These are phyloP conservation scores for Thermomyces lanuginosus DNA, from an alignment of 2,329 filamentous ascomycete species.

Conservation along the genomic window DNA sequence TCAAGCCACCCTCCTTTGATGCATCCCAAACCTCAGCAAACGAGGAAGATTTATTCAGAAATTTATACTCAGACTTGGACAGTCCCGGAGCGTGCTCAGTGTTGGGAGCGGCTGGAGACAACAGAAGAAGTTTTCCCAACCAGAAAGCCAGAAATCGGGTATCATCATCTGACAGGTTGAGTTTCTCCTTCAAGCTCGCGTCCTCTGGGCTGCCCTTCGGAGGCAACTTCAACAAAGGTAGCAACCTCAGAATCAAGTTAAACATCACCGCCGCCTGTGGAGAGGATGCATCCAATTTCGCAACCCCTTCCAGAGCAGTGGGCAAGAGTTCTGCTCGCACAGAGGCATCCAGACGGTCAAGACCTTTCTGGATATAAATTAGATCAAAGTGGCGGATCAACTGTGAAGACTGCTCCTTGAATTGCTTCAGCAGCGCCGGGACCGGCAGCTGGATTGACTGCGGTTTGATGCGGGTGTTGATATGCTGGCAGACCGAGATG, in stretches of 20 bases:
- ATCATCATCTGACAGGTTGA: conserved; percentile 56
- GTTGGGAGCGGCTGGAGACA: conserved; percentile 35
- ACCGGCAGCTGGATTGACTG: conserved; percentile 64
- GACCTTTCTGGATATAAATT: conserved; percentile 73
- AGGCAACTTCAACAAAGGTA: conserved; percentile 52
- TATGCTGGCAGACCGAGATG: conserved; percentile 53
- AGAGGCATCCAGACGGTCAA: conserved; percentile 41
- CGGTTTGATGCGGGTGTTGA: conserved; percentile 48
- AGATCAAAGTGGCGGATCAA: conserved; percentile 80
- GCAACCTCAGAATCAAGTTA: conserved; percentile 61
- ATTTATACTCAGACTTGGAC: conserved; percentile 48
- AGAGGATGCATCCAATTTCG: conserved; percentile 38
- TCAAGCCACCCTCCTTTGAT: conserved; percentile 42
- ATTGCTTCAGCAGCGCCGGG: conserved; percentile 68
- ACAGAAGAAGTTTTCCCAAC: conserved; percentile 61
- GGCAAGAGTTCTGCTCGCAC: conserved; percentile 62
- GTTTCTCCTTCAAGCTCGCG: conserved; percentile 43
- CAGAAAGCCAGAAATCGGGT: conserved; percentile 56
- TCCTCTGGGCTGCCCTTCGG: conserved; percentile 67
- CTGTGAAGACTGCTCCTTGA: conserved; percentile 58
- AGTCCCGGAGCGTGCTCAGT: conserved; percentile 43
- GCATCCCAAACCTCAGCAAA: conserved; percentile 44
- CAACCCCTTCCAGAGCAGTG: conserved; percentile 49
- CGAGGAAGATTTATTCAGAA: conserved; percentile 44
- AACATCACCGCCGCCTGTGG: conserved; percentile 53